phyloP scores from a whole-genome alignment of 192 early-diverging fungal genomes.

The Entomortierella beljakovae region DNA sequence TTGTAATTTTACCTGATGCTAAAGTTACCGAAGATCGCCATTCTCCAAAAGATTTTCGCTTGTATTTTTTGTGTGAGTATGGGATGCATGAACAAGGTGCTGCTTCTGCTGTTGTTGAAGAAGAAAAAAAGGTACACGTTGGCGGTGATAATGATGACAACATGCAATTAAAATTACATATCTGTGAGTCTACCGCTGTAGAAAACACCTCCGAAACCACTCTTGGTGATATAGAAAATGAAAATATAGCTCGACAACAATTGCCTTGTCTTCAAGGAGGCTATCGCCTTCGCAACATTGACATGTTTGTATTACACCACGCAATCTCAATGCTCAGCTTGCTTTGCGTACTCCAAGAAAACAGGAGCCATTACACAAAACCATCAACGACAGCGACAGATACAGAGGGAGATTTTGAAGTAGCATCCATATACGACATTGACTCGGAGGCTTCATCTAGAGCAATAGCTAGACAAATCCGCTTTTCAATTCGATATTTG shows the following conservation, averaged over 20 bases:
- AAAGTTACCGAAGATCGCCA: background rate
- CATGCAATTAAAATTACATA: background rate
- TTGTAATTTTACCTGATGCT: conserved; percentile 28
- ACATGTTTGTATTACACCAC: conserved; percentile 2
- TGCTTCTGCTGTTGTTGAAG: no score
- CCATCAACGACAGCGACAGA: background rate
- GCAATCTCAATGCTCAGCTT: conserved; percentile 31
- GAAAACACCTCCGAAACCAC: background rate
- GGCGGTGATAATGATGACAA: background rate
- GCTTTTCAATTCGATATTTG: conserved; percentile 17
- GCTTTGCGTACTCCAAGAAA: conserved; percentile 16
- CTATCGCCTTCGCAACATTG: background rate
- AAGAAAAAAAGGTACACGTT: no score
- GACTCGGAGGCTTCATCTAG: background rate
- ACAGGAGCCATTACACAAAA: background rate
- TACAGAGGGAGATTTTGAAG: no score
- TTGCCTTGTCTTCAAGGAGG: background rate
- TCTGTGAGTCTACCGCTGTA: conserved; percentile 8
- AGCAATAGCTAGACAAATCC: conserved; percentile 2
- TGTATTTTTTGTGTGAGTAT: conserved; percentile 42
- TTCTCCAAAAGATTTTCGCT: background rate
- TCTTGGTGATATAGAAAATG: background rate
- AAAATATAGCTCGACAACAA: background rate
- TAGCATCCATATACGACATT: background rate
- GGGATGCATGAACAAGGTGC: no score